These are phyloP conservation scores for Porcisia deanei DNA, from an alignment of 208 protist species.

Conservation along the genomic window DNA sequence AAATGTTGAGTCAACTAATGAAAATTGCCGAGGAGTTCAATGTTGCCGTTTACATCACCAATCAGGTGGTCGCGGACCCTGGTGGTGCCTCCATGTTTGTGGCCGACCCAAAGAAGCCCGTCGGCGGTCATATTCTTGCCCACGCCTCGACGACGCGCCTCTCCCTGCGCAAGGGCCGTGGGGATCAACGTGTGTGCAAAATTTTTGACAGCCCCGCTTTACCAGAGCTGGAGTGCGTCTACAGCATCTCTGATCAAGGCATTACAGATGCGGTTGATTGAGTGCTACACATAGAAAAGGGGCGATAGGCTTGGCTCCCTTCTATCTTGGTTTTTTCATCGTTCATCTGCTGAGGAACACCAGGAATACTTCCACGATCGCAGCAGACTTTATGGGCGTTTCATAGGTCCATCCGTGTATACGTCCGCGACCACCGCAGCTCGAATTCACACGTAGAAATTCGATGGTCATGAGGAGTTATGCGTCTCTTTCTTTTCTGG, in stretches of 20 bases:
- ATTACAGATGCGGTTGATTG: constrained; percentile 95
- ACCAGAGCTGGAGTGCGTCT: constrained; percentile 97
- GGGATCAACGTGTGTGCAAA: constrained; percentile 97
- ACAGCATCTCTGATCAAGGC: constrained; percentile 95
- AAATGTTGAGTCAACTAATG: constrained; percentile 93
- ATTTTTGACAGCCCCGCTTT: constrained; percentile 98
- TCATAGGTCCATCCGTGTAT: background rate
- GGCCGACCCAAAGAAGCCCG: constrained; percentile 98
- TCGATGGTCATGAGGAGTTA: background rate
- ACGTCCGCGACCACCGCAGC: background rate
- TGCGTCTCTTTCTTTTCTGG: constrained; percentile 5
- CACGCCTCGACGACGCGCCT: constrained; percentile 97
- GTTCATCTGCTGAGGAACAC: background rate
- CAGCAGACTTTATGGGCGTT: background rate
- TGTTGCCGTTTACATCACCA: constrained; percentile 99
- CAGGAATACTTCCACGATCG: background rate
- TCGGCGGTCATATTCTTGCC: constrained; percentile 98
- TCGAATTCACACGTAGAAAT: too few species aligned
- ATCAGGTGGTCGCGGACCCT: constrained; percentile 98
- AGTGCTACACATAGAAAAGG: background rate
- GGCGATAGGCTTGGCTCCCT: background rate
- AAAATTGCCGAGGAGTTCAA: constrained; percentile 99
- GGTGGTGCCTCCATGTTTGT: constrained; percentile 98
- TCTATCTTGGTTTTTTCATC: background rate
- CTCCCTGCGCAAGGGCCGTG: constrained; percentile 96